Base-by-base conservation (phyloP, 345 rosid species). In the Aurinia saxatilis region DNA sequence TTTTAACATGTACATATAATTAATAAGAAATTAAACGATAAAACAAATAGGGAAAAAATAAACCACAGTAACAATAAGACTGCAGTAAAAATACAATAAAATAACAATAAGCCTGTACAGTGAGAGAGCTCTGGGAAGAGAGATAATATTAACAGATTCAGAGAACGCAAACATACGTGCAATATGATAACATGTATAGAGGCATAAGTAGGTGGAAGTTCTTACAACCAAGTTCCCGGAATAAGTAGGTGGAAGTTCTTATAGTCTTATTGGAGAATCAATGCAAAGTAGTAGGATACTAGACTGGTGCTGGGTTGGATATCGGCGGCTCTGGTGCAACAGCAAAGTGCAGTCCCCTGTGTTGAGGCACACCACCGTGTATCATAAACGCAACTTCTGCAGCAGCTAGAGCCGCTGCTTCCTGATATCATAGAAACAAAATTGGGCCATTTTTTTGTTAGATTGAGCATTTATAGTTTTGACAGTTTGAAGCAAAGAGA, bases 381-480 rank as follows among this genome's bases (percentile, higher is more conserved):
- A 93, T 70, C 86, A 93, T 88, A 69, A 90, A 90, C 29, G 97
- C 88, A 70, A 90, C 95, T 71, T 90, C 97, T 4, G 91, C 79
- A 1, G 95, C 97, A 34, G 95, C 91, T 58, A 85, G 68, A 19
- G 93, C 95, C 3, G 92, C 90, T 14, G 97, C 92, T 79, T 93
- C 99, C 99, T 93, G 85, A 58, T 60, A 51, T 48, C 36, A 33
- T 30, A 64, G 1, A 38, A 39, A n/a, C 36, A 62, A 57, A 63
- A 45, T n/a, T 13, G 3, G 17, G 34, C n/a, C 5, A 44, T 41
- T 30, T 25, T 40, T 25, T 4, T 21, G 31, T 63, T 39, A 34
- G 50, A 46, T 52, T 57, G 40, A 57, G 52, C 18, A 36, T 16
- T 46, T 18, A n/a, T 14, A 23, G 5, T 2, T 17, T 30, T 17